A percentile compares a stretch with the other conserved stretches of the same genome.
Conservation (phyloP, 1,284 basidiomycete species). For the Cutaneotrichosporon arboriforme region DNA sequence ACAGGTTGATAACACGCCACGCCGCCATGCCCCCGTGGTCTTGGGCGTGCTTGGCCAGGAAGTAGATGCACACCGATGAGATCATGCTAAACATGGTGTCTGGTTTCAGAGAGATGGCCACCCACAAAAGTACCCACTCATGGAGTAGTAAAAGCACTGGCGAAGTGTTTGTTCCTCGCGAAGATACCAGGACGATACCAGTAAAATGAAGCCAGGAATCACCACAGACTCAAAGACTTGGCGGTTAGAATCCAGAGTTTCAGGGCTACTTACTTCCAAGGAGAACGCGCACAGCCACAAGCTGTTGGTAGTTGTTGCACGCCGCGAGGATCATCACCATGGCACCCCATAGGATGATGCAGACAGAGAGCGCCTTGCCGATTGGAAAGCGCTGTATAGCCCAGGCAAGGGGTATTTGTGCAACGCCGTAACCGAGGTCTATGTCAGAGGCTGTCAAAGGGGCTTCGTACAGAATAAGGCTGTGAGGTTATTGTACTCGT, state of each 20-base stretch:
- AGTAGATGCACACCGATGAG: slow-evolving; percentile 17
- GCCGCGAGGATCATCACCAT: slow-evolving; percentile 21
- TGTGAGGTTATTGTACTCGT: slow-evolving; percentile 19
- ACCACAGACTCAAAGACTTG: slow-evolving; percentile 9
- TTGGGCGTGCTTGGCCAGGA: slow-evolving; percentile 17
- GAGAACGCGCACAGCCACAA: slow-evolving; percentile 22
- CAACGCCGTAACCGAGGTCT: slow-evolving; percentile 23
- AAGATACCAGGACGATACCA: slow-evolving; percentile 33
- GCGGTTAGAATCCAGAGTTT: slow-evolving; percentile 11
- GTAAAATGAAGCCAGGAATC: slow-evolving; percentile 21
- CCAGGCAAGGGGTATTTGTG: slow-evolving; percentile 23
- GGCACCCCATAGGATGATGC: slow-evolving; percentile 20
- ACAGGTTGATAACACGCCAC: slow-evolving; percentile 29
- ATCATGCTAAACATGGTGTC: slow-evolving; percentile 11
- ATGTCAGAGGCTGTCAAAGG: not conserved
- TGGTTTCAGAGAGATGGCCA: too few relatives aligned
- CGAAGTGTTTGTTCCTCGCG: slow-evolving; percentile 23
- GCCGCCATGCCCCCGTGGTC: slow-evolving; percentile 17
- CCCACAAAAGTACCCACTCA: too few relatives aligned
- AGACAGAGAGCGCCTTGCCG: slow-evolving; percentile 17
- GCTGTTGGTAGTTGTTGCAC: slow-evolving; percentile 26
- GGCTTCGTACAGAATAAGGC: slow-evolving; percentile 14
- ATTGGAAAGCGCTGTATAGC: slow-evolving; percentile 28
- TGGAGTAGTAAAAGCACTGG: slow-evolving; percentile 22
- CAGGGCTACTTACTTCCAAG: slow-evolving; percentile 9